These are phyloP conservation scores for Mycena metata DNA, from an alignment of 768 basidiomycete species.

Conservation along the genomic window DNA sequence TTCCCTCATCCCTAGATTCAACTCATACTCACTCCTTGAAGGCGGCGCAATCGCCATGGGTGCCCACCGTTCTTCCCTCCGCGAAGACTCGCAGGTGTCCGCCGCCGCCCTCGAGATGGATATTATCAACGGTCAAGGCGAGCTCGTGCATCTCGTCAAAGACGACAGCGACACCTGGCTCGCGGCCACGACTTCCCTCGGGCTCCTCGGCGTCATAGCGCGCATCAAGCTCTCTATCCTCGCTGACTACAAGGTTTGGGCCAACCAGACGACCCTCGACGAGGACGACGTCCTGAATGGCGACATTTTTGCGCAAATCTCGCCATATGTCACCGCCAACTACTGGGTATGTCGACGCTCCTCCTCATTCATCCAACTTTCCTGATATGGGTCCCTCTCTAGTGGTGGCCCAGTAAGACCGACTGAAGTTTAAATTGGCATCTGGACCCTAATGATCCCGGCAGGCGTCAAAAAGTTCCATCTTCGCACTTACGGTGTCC, in stretches of 20 bases:
- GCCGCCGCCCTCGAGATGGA: slow-evolving; percentile 51
- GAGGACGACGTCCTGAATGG: slow-evolving; percentile 50
- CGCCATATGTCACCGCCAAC: slow-evolving; percentile 55
- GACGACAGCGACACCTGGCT: slow-evolving; percentile 52
- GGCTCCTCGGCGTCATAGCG: slow-evolving; percentile 52
- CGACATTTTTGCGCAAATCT: slow-evolving; percentile 49
- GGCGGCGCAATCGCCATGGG: slow-evolving; percentile 56
- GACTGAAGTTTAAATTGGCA: background rate
- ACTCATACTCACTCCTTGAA: slow-evolving; percentile 16
- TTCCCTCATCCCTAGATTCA: background rate
- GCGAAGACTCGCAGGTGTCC: slow-evolving; percentile 54
- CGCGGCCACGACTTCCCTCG: slow-evolving; percentile 55
- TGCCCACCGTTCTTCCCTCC: slow-evolving; percentile 55
- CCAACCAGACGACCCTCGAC: slow-evolving; percentile 50
- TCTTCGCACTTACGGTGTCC: slow-evolving; percentile 50
- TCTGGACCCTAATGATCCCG: background rate
- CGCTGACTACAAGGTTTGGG: slow-evolving; percentile 54
- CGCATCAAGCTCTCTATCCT: slow-evolving; percentile 49
- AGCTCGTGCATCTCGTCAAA: slow-evolving; percentile 50
- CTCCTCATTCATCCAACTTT: background rate
- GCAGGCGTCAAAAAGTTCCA: slow-evolving; percentile 54
- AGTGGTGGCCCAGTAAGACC: slow-evolving; percentile 52
- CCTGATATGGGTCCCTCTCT: background rate
- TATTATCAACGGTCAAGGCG: slow-evolving; percentile 54
- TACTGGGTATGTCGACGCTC: slow-evolving; percentile 48